Conservation (phyloP, 176 grass and related monocot species). For the Cocos nucifera region DNA sequence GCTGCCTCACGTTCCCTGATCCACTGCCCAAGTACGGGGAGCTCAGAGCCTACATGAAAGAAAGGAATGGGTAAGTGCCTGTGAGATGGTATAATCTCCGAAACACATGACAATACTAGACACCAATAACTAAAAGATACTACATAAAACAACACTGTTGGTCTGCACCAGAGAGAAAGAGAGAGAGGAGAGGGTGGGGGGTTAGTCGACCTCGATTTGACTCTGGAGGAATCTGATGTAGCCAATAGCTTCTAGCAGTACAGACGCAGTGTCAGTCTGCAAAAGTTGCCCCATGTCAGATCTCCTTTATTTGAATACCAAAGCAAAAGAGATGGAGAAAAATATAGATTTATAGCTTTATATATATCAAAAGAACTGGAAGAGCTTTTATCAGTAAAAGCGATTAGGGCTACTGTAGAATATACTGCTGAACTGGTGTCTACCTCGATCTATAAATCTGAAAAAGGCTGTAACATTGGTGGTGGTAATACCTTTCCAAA, state of each 20-base stretch:
- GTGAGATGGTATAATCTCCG: background rate
- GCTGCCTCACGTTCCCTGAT: background rate
- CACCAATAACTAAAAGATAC: slow-evolving; percentile 4
- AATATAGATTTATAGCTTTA: slow-evolving; percentile 9
- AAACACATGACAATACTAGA: background rate
- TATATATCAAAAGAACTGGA: too few relatives aligned
- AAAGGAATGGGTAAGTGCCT: background rate
- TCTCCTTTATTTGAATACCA: slow-evolving; percentile 43
- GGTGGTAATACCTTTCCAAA: slow-evolving; percentile 56
- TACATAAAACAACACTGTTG: slow-evolving; percentile 1
- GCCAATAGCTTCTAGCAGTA: slow-evolving; percentile 5
- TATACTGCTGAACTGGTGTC: too few relatives aligned
- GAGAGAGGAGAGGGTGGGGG: background rate
- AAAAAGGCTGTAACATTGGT: too few relatives aligned
- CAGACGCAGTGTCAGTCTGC: slow-evolving; percentile 8
- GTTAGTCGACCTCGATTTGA: slow-evolving; percentile 4
- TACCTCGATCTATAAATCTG: too few relatives aligned
- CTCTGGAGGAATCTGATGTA: slow-evolving; percentile 10
- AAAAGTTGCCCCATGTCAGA: slow-evolving; percentile 26
- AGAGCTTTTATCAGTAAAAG: too few relatives aligned
- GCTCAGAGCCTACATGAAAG: slow-evolving; percentile 8
- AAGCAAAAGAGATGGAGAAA: slow-evolving; percentile 29
- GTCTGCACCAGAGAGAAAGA: background rate
- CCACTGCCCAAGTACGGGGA: slow-evolving; percentile 2
- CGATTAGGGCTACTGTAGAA: too few relatives aligned